Conservation (phyloP, 306 rosid genomes). For the Benincasa hispida region DNA sequence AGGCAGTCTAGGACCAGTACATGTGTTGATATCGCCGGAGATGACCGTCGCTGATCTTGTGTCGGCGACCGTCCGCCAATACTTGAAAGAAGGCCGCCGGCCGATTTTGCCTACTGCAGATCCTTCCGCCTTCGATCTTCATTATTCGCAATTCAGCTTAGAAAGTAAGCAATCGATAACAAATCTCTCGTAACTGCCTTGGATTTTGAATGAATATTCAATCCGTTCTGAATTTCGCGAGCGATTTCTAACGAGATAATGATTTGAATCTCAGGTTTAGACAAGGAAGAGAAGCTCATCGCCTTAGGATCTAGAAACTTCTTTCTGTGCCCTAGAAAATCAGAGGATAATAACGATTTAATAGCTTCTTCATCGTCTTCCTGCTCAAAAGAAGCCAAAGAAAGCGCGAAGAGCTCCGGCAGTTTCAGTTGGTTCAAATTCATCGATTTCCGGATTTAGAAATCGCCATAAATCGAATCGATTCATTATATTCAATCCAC, state of each 20-base stretch:
- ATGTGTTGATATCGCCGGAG: slow-evolving; percentile 45
- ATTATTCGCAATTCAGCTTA: slow-evolving; percentile 87
- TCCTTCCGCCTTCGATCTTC: slow-evolving; percentile 51
- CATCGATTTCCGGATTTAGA: slow-evolving; percentile 32
- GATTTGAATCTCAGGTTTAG: slow-evolving; percentile 38
- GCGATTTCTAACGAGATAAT: slow-evolving; percentile 1
- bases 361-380: slow-evolving; percentile 30
- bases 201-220: background rate
- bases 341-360: slow-evolving; percentile 4
- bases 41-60: slow-evolving; percentile 46
- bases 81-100: slow-evolving; percentile 69
- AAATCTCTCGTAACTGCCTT: background rate
- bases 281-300: slow-evolving; percentile 39
- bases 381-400: slow-evolving; percentile 40
- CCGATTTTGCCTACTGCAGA: slow-evolving; percentile 38
- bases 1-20: slow-evolving; percentile 69
- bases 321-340: slow-evolving; percentile 38
- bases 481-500: background rate
- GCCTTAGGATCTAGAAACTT: slow-evolving; percentile 72
- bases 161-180: slow-evolving; percentile 43
- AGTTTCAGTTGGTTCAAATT: slow-evolving; percentile 53
- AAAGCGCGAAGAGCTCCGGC: slow-evolving; percentile 12
- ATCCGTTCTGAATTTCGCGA: background rate
- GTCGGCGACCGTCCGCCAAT: slow-evolving; percentile 32
- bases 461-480: background rate